These are phyloP conservation scores for Allium fistulosum DNA, from an alignment of 106 monocot species.

Conservation along the genomic window DNA sequence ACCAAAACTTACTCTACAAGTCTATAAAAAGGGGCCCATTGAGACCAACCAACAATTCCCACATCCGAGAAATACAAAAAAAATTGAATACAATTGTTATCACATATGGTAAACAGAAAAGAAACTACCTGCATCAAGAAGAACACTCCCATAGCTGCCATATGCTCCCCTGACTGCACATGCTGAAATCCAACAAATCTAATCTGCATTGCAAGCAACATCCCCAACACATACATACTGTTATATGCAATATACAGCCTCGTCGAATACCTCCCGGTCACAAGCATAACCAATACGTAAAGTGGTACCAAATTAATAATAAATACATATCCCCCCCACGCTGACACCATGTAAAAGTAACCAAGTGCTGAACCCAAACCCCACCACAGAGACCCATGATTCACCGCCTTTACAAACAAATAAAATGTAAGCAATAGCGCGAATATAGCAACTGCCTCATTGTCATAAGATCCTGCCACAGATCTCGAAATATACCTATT, in stretches of 20 bases:
- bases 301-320: constrained; percentile 68
- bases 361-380: constrained; percentile 58
- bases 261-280: constrained; percentile 76
- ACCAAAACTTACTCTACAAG: too few species aligned
- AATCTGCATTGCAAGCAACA: constrained; percentile 80
- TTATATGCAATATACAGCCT: constrained; percentile 71
- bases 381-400: constrained; percentile 61
- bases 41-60: too few species aligned
- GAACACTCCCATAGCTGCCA: constrained; percentile 79
- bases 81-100: too few species aligned
- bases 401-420: constrained; percentile 69
- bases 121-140: constrained; percentile 60
- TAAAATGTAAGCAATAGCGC: constrained; percentile 68
- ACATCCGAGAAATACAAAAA: too few species aligned
- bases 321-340: constrained; percentile 81
- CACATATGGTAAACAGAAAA: background rate
- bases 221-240: constrained; percentile 65
- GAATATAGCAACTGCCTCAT: constrained; percentile 76
- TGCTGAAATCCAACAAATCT: constrained; percentile 80
- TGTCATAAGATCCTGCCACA: constrained; percentile 71
- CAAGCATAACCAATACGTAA: constrained; percentile 63
- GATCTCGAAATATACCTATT: constrained; percentile 56
- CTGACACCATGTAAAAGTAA: constrained; percentile 85
- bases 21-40: too few species aligned
- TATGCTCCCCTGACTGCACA: constrained; percentile 84